Evolutionary conservation across 352 stramenopile genomes (phyloP).

Genomic region (Plasmopara viticola): DNA sequence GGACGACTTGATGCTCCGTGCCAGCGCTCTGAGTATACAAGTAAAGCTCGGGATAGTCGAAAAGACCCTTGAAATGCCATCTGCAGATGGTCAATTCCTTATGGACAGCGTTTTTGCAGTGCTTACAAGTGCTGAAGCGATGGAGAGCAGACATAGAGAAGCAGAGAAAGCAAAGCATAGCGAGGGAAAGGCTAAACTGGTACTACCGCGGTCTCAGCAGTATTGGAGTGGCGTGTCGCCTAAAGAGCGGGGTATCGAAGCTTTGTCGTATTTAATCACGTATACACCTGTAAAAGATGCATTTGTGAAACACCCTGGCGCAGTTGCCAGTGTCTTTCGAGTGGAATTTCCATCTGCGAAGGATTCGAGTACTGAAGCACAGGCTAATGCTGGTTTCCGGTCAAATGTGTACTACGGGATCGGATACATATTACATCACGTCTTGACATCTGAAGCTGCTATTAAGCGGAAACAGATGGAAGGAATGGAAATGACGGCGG

Average conservation of each 20-base stretch:
- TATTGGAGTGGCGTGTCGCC: slow-evolving; percentile 67
- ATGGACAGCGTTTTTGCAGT: slow-evolving; percentile 72
- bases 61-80: slow-evolving; percentile 69
- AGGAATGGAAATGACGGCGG: slow-evolving; percentile 93
- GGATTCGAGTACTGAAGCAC: slow-evolving; percentile 9
- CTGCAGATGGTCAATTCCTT: slow-evolving; percentile 51
- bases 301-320: slow-evolving; percentile 50
- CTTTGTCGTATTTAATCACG: slow-evolving; percentile 80
- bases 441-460: slow-evolving; percentile 90
- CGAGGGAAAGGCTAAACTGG: slow-evolving; percentile 16
- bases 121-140: slow-evolving; percentile 49
- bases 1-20: slow-evolving; percentile 63
- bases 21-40: slow-evolving; percentile 73
- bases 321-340: slow-evolving; percentile 62
- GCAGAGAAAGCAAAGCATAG: slow-evolving; percentile 18
- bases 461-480: slow-evolving; percentile 95
- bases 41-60: slow-evolving; percentile 80
- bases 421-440: slow-evolving; percentile 90
- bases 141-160: slow-evolving; percentile 35
- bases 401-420: slow-evolving; percentile 92
- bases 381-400: slow-evolving; percentile 43
- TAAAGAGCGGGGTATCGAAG: slow-evolving; percentile 77
- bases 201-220: slow-evolving; percentile 28
- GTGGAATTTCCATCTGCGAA: slow-evolving; percentile 54
- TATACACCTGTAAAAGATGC: slow-evolving; percentile 74